Conservation (phyloP, 179 eudicot genomes). For the Pouteria campechiana region DNA sequence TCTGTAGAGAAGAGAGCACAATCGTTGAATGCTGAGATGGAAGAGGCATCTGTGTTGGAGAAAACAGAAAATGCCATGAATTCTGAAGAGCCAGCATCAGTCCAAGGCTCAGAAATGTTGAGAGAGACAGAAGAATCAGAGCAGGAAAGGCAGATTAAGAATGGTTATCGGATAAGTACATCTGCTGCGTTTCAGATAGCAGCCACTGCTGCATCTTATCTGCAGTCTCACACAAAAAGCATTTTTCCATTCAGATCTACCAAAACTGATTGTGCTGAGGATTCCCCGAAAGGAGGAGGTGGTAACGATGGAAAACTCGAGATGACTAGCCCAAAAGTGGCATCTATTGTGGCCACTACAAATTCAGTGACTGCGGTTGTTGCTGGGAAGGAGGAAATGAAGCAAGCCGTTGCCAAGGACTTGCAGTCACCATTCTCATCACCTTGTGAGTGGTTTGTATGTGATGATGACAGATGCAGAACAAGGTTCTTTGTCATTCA, state of each 20-base stretch:
- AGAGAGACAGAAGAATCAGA: not conserved
- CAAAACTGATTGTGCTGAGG: too few species aligned
- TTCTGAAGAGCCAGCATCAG: too few species aligned
- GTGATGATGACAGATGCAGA: constrained; percentile 60
- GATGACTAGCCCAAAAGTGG: constrained; percentile 37
- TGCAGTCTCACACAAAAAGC: constrained; percentile 37
- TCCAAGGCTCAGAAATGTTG: too few species aligned
- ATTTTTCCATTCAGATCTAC: constrained; percentile 6
- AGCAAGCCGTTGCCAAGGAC: constrained; percentile 54
- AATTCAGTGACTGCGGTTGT: constrained; percentile 73
- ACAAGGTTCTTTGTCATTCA: constrained; percentile 75
- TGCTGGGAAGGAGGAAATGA: constrained; percentile 69
- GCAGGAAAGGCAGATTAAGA: too few species aligned
- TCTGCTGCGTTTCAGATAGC: constrained; percentile 67
- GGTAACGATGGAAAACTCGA: too few species aligned
- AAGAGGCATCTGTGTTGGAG: constrained; percentile 17
- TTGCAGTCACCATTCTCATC: constrained; percentile 54
- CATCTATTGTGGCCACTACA: constrained; percentile 62
- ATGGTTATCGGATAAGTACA: constrained; percentile 1
- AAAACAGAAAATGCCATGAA: constrained; percentile 4
- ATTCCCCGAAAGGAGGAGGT: constrained; percentile 5
- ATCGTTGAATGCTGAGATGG: constrained; percentile 25
- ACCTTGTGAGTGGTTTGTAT: constrained; percentile 83
- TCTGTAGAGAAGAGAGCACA: constrained; percentile 76
- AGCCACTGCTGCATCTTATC: constrained; percentile 72